These are phyloP conservation scores for Lactarius trivialis DNA, from an alignment of 768 basidiomycete species.

Conservation along the genomic window DNA sequence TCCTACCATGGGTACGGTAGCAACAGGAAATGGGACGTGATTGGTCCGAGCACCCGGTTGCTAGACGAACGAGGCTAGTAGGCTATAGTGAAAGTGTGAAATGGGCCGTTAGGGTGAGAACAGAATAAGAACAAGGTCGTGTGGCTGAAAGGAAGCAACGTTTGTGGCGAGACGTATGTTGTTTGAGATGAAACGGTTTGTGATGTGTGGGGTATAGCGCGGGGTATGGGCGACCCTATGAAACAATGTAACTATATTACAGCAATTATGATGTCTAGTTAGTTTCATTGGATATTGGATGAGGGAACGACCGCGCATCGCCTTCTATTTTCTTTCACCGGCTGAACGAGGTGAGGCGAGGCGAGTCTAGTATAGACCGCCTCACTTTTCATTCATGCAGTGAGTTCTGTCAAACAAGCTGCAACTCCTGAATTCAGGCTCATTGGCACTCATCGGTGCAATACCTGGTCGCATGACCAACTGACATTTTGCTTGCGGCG, in stretches of 20 bases:
- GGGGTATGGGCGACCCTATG: conserved; percentile 6
- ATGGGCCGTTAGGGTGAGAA: conserved; percentile 12
- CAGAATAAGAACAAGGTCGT: conserved; percentile 2
- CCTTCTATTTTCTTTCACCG: background rate
- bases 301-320: background rate
- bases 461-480: conserved; percentile 10
- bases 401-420: conserved; percentile 4
- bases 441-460: background rate
- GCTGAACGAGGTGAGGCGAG: conserved; percentile 6
- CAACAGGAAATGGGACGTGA: background rate
- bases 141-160: conserved; percentile 16
- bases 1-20: background rate
- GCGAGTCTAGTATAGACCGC: background rate
- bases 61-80: background rate
- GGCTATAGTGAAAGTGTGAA: background rate
- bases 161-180: conserved; percentile 13
- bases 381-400: background rate
- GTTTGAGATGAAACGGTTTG: conserved; percentile 10
- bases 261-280: background rate
- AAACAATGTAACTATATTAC: background rate
- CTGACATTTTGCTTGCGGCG: conserved; percentile 8
- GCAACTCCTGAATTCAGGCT: background rate
- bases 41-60: background rate
- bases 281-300: background rate
- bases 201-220: conserved; percentile 19